Evolutionary conservation across 2,329 filamentous ascomycete genomes (phyloP), one percentile per base, ranked within the genome.

Genomic region (Diaporthe ampelina): DNA sequence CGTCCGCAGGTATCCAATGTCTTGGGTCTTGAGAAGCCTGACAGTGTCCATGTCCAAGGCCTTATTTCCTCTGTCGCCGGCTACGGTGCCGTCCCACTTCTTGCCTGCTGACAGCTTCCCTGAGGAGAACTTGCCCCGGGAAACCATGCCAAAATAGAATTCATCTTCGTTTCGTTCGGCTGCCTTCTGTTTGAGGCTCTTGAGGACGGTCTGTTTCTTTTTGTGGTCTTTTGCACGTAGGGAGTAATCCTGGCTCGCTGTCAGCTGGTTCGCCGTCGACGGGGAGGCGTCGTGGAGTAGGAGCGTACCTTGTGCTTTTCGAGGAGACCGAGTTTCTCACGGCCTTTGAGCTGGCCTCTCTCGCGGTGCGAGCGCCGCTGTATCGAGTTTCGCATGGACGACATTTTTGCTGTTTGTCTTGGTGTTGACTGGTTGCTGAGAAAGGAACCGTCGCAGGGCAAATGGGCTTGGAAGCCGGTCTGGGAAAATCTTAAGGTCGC

Each of bases 321-420:
- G 76, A 98, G 92, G 29, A 98, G 90, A 77, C 97, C 97, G 85
- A 95, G 95, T 86, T 94, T 94, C 77, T 92, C 87, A 70, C 97
- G 94, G 81, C 95, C 94, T 77, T 91, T 84, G 54, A 95, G 94
- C 83, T 98, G 97, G 48, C 94, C 94, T 79, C 97, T 93, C 88
- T 98, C 97, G 79, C 93, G 91, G 85, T 98, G 96, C 78, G 95
- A 93, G 81, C 95, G 94, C 84, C 94, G 91, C 79, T 95, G 91
- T 76, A 95, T 90, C 82, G 89, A 88, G 80, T 91, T 91, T 76
- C 89, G 86, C 83, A 91, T 87, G 3, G 90, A 90, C 45, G 89
- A 90, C 88, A 90, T 89, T 57, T 13, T 74, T 45, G 58, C 37
- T 10, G 32, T 63, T 11, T 68, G 37, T 35, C 13, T 21, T 70